Conservation (phyloP, 2,329 filamentous ascomycete species). For the Phialophora macrospora region DNA sequence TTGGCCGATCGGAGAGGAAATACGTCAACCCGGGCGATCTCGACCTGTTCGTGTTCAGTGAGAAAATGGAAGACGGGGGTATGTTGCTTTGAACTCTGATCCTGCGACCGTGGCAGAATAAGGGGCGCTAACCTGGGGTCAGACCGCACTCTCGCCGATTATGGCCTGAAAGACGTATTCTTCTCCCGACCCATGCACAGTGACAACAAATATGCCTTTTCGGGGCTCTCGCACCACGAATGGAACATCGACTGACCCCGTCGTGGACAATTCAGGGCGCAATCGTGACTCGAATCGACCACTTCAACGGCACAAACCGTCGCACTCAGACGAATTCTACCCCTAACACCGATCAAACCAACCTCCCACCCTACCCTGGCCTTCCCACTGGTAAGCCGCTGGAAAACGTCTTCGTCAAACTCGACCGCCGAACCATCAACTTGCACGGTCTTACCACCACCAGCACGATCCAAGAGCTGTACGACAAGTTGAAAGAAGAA, state of each 20-base stretch:
- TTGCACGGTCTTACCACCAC: not conserved
- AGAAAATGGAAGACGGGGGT: conserved; percentile 3
- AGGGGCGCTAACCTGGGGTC: not conserved
- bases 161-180: not conserved
- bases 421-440: conserved; percentile 3
- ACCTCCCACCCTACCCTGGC: conserved; percentile 2
- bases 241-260: not conserved
- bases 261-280: not conserved
- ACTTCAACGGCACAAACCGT: not conserved
- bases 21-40: not conserved
- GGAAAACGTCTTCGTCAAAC: conserved; percentile 2
- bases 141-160: conserved; percentile 3
- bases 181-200: not conserved
- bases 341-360: not conserved
- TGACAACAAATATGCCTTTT: not conserved
- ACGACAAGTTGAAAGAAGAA: conserved; percentile 3
- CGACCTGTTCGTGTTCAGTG: conserved; percentile 5
- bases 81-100: not conserved
- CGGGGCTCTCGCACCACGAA: not conserved
- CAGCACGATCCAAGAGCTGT: conserved; percentile 5
- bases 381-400: not conserved
- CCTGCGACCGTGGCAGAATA: not conserved
- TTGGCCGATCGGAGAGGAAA: not conserved
- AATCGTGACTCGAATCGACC: conserved; percentile 5
- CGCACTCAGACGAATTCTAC: not conserved